These are phyloP conservation scores for Zostera marina DNA, from an alignment of 116 monocot species.

Conservation along the genomic window DNA sequence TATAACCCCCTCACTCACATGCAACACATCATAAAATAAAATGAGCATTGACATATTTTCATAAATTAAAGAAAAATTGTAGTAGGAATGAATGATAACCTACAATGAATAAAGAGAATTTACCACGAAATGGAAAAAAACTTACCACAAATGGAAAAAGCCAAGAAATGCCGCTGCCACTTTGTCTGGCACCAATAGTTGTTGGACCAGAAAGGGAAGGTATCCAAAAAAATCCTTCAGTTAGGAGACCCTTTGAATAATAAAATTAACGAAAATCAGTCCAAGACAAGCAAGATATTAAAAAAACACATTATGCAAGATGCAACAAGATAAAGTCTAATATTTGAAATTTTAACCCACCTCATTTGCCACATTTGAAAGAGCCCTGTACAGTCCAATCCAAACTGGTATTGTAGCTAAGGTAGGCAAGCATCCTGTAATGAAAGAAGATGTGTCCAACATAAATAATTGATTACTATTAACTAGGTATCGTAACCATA, in stretches of 20 bases:
- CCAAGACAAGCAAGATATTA: neutral
- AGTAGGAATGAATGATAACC: too few relatives aligned
- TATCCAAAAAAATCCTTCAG: constrained; percentile 97
- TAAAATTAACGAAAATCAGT: neutral
- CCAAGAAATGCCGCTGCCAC: constrained; percentile 86
- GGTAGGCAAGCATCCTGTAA: constrained; percentile 86
- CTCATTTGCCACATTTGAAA: constrained; percentile 97
- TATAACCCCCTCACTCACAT: too few relatives aligned
- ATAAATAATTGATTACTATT: neutral
- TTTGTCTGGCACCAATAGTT: constrained; percentile 73
- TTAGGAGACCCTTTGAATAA: constrained; percentile 63
- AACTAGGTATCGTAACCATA: too few relatives aligned
- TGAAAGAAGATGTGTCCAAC: neutral
- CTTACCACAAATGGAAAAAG: constrained; percentile 91
- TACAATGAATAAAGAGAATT: neutral
- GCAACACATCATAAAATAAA: too few relatives aligned
- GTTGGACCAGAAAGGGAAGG: constrained; percentile 91
- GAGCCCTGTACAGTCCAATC: constrained; percentile 95
- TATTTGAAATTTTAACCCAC: constrained; percentile 16
- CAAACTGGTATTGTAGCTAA: constrained; percentile 91
- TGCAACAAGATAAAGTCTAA: neutral
- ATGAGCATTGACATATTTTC: neutral
- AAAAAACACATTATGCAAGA: neutral
- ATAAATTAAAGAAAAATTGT: too few relatives aligned
- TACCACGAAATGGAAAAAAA: neutral